A percentile compares a stretch with the other conserved stretches of the same genome.
These are phyloP conservation scores for Wickerhamiella kurtzmanii DNA, from an alignment of 805 yeast genomes.

Conservation along the genomic window DNA sequence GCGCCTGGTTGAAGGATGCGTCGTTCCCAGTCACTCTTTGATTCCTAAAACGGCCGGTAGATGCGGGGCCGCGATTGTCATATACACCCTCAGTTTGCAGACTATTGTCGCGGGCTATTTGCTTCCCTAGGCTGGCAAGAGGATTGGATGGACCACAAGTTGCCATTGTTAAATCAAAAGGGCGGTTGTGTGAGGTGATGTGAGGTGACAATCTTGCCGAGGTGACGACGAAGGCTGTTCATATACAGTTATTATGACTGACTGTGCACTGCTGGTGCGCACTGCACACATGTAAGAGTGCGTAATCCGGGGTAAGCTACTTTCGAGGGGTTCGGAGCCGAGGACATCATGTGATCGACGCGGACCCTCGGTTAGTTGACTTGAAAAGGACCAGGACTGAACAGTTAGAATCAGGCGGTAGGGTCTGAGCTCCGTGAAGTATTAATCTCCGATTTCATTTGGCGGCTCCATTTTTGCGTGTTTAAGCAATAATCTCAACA, in stretches of 20 bases:
- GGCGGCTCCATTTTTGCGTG: too few species aligned
- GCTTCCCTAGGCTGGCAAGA: slow-evolving; percentile 7
- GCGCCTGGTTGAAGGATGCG: slow-evolving; percentile 2
- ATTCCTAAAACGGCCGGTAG: neutral
- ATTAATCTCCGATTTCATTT: too few species aligned
- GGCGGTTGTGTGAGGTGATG: neutral
- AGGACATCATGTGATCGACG: neutral
- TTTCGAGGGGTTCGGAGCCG: too few species aligned
- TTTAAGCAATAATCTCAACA: too few species aligned
- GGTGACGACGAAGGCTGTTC: too few species aligned
- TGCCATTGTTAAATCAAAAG: slow-evolving; percentile 10
- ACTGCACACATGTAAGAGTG: neutral
- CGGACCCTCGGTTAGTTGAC: too few species aligned
- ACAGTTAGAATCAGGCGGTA: too few species aligned
- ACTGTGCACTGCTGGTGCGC: neutral
- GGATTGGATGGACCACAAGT: slow-evolving; percentile 16
- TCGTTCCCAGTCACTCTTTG: neutral
- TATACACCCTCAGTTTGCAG: slow-evolving; percentile 10
- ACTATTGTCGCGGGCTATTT: slow-evolving; percentile 9
- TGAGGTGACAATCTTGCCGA: too few species aligned
- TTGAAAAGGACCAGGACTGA: too few species aligned
- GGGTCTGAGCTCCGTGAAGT: too few species aligned
- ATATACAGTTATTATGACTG: too few species aligned
- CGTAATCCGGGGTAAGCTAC: neutral
- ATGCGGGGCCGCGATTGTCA: neutral